phyloP scores from a whole-genome alignment of 2,329 filamentous ascomycete species.

The Colletotrichum tropicale region DNA sequence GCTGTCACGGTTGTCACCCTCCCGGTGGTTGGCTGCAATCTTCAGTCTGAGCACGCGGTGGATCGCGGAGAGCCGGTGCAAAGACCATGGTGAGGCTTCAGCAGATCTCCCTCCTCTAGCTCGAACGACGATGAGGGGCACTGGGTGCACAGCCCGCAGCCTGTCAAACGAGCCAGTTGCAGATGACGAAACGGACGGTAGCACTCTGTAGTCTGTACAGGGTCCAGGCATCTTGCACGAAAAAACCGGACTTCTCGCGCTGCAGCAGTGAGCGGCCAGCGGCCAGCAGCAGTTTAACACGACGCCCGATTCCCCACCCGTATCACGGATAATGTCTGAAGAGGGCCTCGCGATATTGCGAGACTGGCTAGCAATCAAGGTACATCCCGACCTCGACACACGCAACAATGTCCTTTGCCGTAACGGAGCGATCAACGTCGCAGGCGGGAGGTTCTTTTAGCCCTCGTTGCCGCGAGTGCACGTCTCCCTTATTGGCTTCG shows the following conservation, averaged over 20 bases:
- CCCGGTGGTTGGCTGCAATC: conserved; percentile 11
- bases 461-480: conserved; percentile 10
- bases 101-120: conserved; percentile 9
- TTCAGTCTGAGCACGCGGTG: conserved; percentile 3
- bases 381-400: conserved; percentile 6
- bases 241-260: conserved; percentile 1
- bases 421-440: background rate
- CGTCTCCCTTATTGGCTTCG: conserved; percentile 7
- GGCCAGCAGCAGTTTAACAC: conserved; percentile 17
- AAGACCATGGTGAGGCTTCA: conserved; percentile 14
- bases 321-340: conserved; percentile 17
- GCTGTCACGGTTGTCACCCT: conserved; percentile 7
- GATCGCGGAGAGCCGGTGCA: conserved; percentile 3
- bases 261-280: background rate
- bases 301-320: conserved; percentile 4
- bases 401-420: background rate
- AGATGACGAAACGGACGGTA: conserved; percentile 16
- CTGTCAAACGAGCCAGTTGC: conserved; percentile 16
- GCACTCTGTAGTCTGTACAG: background rate
- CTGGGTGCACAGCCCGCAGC: conserved; percentile 8
- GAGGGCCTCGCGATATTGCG: background rate
- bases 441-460: conserved; percentile 15
- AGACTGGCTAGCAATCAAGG: background rate
- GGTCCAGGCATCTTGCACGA: conserved; percentile 8
- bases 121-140: conserved; percentile 3